Percentiles rank a stretch among this genome's conserved stretches.
These are phyloP conservation scores for Gossypium laxum DNA, from an alignment of 441 rosid genomes.

Conservation along the genomic window DNA sequence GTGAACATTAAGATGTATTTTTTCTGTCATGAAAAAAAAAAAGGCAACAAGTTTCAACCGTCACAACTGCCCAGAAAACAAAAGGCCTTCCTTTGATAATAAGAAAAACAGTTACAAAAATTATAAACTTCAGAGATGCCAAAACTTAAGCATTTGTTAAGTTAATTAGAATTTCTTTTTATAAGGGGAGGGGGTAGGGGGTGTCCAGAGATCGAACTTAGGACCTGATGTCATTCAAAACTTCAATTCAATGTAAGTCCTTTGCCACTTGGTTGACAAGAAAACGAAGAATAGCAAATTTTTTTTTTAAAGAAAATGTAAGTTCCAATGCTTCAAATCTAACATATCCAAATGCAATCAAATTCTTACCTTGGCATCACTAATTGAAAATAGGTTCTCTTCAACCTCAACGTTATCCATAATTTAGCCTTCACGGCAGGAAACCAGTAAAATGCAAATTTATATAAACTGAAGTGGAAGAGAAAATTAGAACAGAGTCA, in stretches of 20 bases:
- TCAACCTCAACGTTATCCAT: slow-evolving; percentile 86
- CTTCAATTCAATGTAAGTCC: no score
- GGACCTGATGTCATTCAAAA: no score
- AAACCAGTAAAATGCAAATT: slow-evolving; percentile 20
- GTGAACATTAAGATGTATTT: neutral
- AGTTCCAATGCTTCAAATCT: neutral
- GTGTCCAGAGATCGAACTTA: no score
- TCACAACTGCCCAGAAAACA: neutral
- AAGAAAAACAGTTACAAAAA: neutral
- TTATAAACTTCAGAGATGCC: neutral
- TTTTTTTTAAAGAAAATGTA: neutral
- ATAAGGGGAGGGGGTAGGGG: no score
- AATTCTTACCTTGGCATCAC: slow-evolving; percentile 83
- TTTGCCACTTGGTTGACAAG: neutral
- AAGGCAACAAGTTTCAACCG: neutral
- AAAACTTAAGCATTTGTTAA: neutral
- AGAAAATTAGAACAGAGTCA: slow-evolving; percentile 15
- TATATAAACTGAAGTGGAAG: slow-evolving; percentile 31
- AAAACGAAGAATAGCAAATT: neutral
- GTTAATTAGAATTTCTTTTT: no score
- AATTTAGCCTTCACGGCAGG: slow-evolving; percentile 28
- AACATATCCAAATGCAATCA: slow-evolving; percentile 4
- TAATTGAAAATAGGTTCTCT: slow-evolving; percentile 77
- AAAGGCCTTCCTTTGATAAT: neutral
- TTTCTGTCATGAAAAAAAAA: neutral